Conservation (phyloP, 1,284 basidiomycete species). For the Mycosarcoma maydis region DNA sequence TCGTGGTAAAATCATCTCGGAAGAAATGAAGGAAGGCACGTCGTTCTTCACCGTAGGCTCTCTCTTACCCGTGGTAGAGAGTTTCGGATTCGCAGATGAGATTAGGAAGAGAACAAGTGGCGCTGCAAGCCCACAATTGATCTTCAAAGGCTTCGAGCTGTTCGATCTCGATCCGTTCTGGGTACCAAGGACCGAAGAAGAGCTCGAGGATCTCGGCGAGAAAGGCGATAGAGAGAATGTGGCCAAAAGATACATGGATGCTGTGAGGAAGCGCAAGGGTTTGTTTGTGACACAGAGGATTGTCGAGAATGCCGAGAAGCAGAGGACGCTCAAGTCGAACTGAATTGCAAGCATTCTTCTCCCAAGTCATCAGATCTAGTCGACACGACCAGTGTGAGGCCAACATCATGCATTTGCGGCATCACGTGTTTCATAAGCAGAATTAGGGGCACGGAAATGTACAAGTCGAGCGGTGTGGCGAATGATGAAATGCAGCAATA, state of each 20-base stretch:
- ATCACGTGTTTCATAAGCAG: not conserved
- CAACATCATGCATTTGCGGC: too few relatives aligned
- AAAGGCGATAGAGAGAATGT: conserved; percentile 93
- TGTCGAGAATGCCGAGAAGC: conserved; percentile 65
- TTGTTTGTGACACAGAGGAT: conserved; percentile 57
- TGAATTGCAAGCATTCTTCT: conserved; percentile 18
- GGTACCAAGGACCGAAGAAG: conserved; percentile 98
- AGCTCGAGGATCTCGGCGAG: conserved; percentile 94
- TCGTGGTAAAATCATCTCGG: conserved; percentile 88
- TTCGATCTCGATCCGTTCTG: conserved; percentile 85
- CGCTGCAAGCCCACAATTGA: conserved; percentile 93
- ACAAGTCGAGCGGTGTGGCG: not conserved
- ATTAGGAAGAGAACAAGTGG: conserved; percentile 96
- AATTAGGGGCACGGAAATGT: not conserved
- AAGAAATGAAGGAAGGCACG: conserved; percentile 99
- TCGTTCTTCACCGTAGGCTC: conserved; percentile 92
- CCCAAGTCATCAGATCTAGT: too few relatives aligned
- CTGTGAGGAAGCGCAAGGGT: conserved; percentile 73
- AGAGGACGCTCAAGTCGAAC: conserved; percentile 65
- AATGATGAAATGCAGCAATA: too few relatives aligned
- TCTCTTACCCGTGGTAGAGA: conserved; percentile 93
- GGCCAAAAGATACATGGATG: conserved; percentile 94
- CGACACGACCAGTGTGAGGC: too few relatives aligned
- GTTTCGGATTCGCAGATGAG: conserved; percentile 97
- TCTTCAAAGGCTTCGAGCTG: conserved; percentile 80